These are phyloP conservation scores for Fusarium vanettenii DNA, from an alignment of 2,329 filamentous ascomycete species.

Conservation along the genomic window DNA sequence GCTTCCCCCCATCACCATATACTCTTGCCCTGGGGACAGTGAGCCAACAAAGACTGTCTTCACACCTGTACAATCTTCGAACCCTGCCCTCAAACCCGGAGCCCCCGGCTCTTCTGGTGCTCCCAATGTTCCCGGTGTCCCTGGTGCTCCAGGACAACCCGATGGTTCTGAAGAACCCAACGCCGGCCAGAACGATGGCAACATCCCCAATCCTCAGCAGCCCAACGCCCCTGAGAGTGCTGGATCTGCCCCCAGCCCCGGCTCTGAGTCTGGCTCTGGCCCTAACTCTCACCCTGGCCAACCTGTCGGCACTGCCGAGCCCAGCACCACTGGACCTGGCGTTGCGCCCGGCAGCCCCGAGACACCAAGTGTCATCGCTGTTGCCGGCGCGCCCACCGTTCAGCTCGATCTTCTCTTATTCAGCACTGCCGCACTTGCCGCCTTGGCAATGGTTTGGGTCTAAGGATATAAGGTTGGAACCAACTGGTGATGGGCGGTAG, in stretches of 20 bases:
- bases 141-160: not conserved
- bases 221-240: not conserved
- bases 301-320: not conserved
- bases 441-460: not conserved
- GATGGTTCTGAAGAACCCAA: not conserved
- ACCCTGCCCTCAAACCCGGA: not conserved
- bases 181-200: not conserved
- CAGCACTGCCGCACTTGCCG: not conserved
- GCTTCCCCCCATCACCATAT: not conserved
- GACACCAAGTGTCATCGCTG: not conserved
- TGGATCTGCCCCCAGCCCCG: not conserved
- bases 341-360: not conserved
- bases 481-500: not conserved
- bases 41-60: not conserved
- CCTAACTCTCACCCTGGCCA: not conserved
- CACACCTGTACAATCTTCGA: not conserved
- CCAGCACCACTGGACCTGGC: not conserved
- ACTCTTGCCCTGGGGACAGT: not conserved
- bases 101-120: not conserved
- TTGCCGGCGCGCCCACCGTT: not conserved
- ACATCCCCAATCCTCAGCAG: not conserved
- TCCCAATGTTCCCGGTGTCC: not conserved
- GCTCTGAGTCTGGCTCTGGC: not conserved
- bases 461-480: not conserved
- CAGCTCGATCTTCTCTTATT: not conserved